Base-by-base conservation (phyloP, 139 green algal species). In the Micractinium sp. region DNA sequence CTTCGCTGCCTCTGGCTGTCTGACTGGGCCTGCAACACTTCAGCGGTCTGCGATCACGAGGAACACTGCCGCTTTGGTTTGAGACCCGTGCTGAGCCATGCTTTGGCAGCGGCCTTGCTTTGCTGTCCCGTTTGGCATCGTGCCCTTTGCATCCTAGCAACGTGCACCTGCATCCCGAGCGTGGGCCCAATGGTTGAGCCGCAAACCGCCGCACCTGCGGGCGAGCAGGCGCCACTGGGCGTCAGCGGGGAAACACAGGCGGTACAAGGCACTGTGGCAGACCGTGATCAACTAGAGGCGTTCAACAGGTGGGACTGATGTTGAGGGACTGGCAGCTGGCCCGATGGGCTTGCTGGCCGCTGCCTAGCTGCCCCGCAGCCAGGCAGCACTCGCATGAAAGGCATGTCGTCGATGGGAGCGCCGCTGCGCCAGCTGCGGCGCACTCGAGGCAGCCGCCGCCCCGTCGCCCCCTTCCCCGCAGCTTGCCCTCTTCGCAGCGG, bases 271-370 rank as follows among this genome's bases (percentile, higher is more conserved):
- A 82, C 7, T 29, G 63, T 81, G 36, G 83, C 66, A 14, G 69
- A 14, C 27, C 27, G 41, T 19, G 67, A 53, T 47, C 67, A 41
- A 16, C 69, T 88, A n/a, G 31, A 81, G 41, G 39, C 31, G 1
- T 69, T 87, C n/a, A 7, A 3, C 31, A 88, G 67, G 84, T 88
- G 84, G 20, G 63, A n/a, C 35, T 35, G 47, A 56, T 56, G 47
- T 56, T 56, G 47, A 56, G 47, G 47, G 31, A 77, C 31, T 77
- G 71, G 71, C 71, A 77, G 71, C 71, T 77, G 71, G 31, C 71
- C 31, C 31, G 47, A 56, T n/a, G 29, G 71, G 18, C 31, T 23
- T 33, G 31, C 31, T 75, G 71, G 31, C 71, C 31, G 71, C 71
- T 20, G 13, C 47, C n/a, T 56, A 56, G 47, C 47, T 56, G 47